These are phyloP conservation scores for Magnaporthiopsis rhizophila DNA, from an alignment of 2,329 filamentous ascomycete genomes.

Conservation along the genomic window DNA sequence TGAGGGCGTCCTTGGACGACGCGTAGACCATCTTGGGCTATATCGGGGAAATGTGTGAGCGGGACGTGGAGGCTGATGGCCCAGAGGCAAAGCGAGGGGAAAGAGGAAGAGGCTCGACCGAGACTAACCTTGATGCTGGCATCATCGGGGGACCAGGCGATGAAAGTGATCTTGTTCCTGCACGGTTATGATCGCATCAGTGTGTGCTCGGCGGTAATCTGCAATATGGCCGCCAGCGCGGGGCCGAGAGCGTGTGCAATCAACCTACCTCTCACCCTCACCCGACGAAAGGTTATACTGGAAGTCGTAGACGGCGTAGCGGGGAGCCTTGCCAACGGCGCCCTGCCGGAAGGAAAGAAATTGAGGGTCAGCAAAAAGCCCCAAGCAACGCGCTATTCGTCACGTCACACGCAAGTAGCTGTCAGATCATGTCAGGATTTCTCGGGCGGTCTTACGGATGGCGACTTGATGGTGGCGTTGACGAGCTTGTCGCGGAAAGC, in stretches of 20 bases:
- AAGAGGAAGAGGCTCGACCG: background rate
- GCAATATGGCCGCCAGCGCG: background rate
- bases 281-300: slow-evolving; percentile 65
- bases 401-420: background rate
- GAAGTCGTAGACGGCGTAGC: slow-evolving; percentile 82
- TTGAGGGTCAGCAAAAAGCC: background rate
- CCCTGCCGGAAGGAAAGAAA: slow-evolving; percentile 34
- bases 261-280: slow-evolving; percentile 60
- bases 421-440: background rate
- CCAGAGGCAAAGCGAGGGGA: background rate
- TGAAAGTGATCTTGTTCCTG: slow-evolving; percentile 72
- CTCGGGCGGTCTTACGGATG: background rate
- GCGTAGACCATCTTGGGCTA: slow-evolving; percentile 88
- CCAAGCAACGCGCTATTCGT: background rate
- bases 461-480: slow-evolving; percentile 57
- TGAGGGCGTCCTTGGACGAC: slow-evolving; percentile 79
- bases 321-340: slow-evolving; percentile 54
- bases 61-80: slow-evolving; percentile 2
- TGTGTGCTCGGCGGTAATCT: background rate
- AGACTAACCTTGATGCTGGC: slow-evolving; percentile 63
- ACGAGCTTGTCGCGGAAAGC: slow-evolving; percentile 69
- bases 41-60: slow-evolving; percentile 6
- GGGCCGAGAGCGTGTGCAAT: background rate
- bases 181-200: background rate
- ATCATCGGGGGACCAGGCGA: slow-evolving; percentile 76